Base-by-base conservation (phyloP, 495 filamentous ascomycete species). In the Penicillium paradoxum region DNA sequence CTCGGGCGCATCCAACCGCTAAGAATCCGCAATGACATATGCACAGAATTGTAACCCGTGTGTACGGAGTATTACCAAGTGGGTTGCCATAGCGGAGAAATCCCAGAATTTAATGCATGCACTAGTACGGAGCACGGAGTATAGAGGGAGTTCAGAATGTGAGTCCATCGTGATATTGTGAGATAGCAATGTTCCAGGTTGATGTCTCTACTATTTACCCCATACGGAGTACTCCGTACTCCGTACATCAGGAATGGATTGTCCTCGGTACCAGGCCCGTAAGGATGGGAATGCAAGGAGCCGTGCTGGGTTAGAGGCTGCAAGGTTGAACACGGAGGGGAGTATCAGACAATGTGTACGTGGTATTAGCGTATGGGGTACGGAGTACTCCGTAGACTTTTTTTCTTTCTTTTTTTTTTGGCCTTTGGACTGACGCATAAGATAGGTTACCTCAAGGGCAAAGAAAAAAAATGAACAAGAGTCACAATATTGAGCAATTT, bases 231-330 rank as follows among this genome's bases (percentile, higher is more conserved):
- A 8, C 29, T 32, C 29, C 29, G 6, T 32, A 32, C 5, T 9
- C n/a, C 18, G 21, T 40, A 14, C 38, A 13, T 41, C 29, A 7
- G 29, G 10, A 32, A 32, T 32, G 6, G 29, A 6, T 37, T 13
- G 24, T 8, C 25, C 34, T 49, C 36, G 17, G 24, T 24, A n/a
- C 15, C 21, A 15, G 11, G 14, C 36, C 60, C 51, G 58, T 51
- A 61, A 58, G 55, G 58, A 64, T 50, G 45, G 49, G 48, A 27
- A 56, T 62, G 62, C 62, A 64, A 64, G 62, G 62, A 62, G 62
- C 58, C 56, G 44, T 45, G 50, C 50, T 51, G 37, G 55, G 53
- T 51, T 57, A 45, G 45, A 42, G 32, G 21, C 40, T 45, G 42
- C 22, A 49, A 49, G 46, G 46, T 38, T 30, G 22, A 40, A 53